Evolutionary conservation across 176 grass and related monocot genomes (phyloP), one percentile per base, ranked within the genome.

Genomic region (Triticum turgidum): DNA sequence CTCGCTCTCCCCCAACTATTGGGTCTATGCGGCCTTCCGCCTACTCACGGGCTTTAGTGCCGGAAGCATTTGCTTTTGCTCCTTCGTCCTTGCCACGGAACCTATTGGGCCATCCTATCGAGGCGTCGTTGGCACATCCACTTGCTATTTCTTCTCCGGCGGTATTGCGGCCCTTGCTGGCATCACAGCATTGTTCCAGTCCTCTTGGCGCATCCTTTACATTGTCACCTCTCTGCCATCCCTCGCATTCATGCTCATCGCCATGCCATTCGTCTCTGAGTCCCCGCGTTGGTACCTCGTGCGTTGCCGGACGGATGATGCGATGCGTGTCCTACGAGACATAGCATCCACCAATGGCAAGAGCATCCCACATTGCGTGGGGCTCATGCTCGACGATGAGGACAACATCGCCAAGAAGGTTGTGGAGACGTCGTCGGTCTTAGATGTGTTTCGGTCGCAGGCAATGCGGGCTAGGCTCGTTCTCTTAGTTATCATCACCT

Each of bases 221-320:
- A 80, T 91, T 45, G 78, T 89, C 67, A 93, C 93, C 15, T 95
- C 93, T 11, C 5, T 95, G 8, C 96, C 96, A 0, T 94, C 96
- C 0, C 58, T 95, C 66, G 41, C 81, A 17, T 91, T 89, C 89
- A 66, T 89, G 21, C 15, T 88, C 69, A n/a, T 61, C n/a, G 35
- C 92, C 47, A 51, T 94, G 33, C 93, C 93, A 0, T 89, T 98
- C 79, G 64, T 94, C 63, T 89, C 93, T 1, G 96, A 98, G 82
- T 95, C 96, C 0, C 96, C 96, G 0, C 51, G 93, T 1, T 98
- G 96, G 96, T 98, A 89, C 87, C 89, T 98, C 74, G 93, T 98
- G 24, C 93, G 90, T 7, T 75, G 91, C 0, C 86, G 85, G 2
- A 44, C 42, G 17, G 74, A 62, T 12, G 83, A 98, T 37, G 93